Conservation (phyloP, 2,329 filamentous ascomycete genomes). For the Thielaviopsis populi region DNA sequence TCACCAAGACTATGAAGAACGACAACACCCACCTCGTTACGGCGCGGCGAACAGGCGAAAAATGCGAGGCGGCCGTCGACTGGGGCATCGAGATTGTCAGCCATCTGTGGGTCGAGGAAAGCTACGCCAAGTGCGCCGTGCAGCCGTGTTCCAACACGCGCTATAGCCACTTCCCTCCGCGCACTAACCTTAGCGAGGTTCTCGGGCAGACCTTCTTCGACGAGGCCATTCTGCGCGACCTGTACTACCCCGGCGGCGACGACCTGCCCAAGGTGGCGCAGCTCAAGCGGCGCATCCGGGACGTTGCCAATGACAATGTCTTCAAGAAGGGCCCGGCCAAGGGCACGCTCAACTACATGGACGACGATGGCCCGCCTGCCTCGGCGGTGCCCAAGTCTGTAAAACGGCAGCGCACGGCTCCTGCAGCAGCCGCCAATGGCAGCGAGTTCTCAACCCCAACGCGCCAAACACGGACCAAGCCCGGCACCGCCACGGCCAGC, state of each 20-base stretch:
- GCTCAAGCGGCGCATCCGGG: slow-evolving; percentile 35
- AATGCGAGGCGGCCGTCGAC: slow-evolving; percentile 79
- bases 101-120: slow-evolving; percentile 94
- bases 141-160: slow-evolving; percentile 56
- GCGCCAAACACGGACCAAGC: slow-evolving; percentile 1
- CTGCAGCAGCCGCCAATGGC: neutral
- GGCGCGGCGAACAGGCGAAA: slow-evolving; percentile 77
- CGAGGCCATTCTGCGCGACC: slow-evolving; percentile 39
- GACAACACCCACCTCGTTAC: slow-evolving; percentile 95
- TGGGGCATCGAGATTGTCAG: slow-evolving; percentile 87
- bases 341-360: slow-evolving; percentile 30
- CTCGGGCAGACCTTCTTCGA: slow-evolving; percentile 81
- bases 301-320: slow-evolving; percentile 37
- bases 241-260: slow-evolving; percentile 53
- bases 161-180: slow-evolving; percentile 73
- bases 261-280: slow-evolving; percentile 30
- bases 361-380: slow-evolving; percentile 19
- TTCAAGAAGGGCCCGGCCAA: slow-evolving; percentile 33
- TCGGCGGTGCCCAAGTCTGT: neutral
- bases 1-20: slow-evolving; percentile 86
- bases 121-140: slow-evolving; percentile 75
- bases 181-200: slow-evolving; percentile 85
- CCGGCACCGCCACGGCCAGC: neutral
- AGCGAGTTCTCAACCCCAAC: slow-evolving; percentile 24
- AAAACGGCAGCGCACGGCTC: slow-evolving; percentile 19